Evolutionary conservation across 805 yeast species (phyloP), one percentile per base, ranked within the genome.

Genomic region (Grigorovia transvaalensis): DNA sequence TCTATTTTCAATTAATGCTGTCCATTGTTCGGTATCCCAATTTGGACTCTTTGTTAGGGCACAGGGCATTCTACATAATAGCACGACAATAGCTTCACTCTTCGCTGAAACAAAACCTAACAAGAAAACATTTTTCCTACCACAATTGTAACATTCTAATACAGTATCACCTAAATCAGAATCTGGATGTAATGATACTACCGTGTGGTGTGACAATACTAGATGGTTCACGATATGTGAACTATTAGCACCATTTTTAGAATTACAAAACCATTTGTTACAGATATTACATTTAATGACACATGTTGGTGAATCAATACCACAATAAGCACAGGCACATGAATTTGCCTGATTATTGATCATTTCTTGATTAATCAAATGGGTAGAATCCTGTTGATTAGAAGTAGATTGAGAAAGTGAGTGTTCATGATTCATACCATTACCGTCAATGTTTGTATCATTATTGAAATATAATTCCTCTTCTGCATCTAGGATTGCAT

Each of bases 1-100:
- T 42, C 95, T 74, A 57, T 88, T 84, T 57, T 85, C 91, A 52
- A 90, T 86, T 51, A 90, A 71, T 0, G 96, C 78, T 61, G 84
- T 88, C 97, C 97, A 90, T 54, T 85, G 84, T 44, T 74, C 78
- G 0, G 90, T 82, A 60, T 88, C 96, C 97, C 96, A 90, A 60
- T 83, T 81, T 30, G 77, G 70, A 65, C 85, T 88, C 57, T 84
- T 82, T 9, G 75, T 67, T 62, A 82, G 89, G 1, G 95, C 83
- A 67, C 97, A 90, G 0, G 96, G 96, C 51, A 87, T 72, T 51
- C 97, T 80, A 68, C 97, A 90, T 47, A 90, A 68, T 45, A 89
- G 76, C 4, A 90, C 96, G 53, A 90, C 90, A 42, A 88, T 89
- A 4, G 89, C 82, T 57, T 88, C 95, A 53, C 82, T 78, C 62